phyloP scores from a whole-genome alignment of 2,329 filamentous ascomycete genomes.

The Aspergillus ustus region DNA sequence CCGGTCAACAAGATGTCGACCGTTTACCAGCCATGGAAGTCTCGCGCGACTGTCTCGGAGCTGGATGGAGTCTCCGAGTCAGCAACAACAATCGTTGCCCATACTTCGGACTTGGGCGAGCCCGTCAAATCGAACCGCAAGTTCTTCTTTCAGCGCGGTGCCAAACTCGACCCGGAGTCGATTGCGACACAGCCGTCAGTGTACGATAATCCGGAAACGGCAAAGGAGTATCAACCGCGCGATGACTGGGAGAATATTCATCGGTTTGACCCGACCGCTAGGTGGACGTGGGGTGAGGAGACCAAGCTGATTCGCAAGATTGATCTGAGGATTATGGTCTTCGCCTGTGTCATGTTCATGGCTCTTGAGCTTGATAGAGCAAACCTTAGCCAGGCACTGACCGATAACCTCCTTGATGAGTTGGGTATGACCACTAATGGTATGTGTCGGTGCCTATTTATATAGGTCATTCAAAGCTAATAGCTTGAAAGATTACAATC shows the following conservation, averaged over 20 bases:
- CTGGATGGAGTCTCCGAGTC: conserved; percentile 4
- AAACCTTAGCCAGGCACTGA: conserved; percentile 61
- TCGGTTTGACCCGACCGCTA: conserved; percentile 18
- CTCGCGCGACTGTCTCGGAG: conserved; percentile 5
- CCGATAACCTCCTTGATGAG: conserved; percentile 52
- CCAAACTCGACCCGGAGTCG: conserved; percentile 27
- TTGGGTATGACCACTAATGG: conserved; percentile 33
- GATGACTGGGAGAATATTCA: conserved; percentile 33
- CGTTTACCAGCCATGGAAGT: conserved; percentile 12
- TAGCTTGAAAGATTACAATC: conserved; percentile 56
- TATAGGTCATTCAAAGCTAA: not conserved
- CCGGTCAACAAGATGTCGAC: conserved; percentile 7
- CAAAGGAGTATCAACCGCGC: conserved; percentile 36
- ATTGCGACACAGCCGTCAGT: conserved; percentile 49
- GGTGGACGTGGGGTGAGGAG: conserved; percentile 21
- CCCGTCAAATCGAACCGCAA: conserved; percentile 26
- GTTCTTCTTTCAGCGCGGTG: conserved; percentile 35
- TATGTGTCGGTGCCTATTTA: not conserved
- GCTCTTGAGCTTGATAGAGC: conserved; percentile 61
- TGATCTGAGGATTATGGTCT: conserved; percentile 19
- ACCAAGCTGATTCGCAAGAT: conserved; percentile 14
- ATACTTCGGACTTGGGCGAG: conserved; percentile 22
- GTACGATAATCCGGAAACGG: conserved; percentile 49
- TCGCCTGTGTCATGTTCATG: conserved; percentile 21
- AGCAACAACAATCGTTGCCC: not conserved